Evolutionary conservation across 331 rosid genomes (phyloP).

Genomic region (Acacia pycnantha): DNA sequence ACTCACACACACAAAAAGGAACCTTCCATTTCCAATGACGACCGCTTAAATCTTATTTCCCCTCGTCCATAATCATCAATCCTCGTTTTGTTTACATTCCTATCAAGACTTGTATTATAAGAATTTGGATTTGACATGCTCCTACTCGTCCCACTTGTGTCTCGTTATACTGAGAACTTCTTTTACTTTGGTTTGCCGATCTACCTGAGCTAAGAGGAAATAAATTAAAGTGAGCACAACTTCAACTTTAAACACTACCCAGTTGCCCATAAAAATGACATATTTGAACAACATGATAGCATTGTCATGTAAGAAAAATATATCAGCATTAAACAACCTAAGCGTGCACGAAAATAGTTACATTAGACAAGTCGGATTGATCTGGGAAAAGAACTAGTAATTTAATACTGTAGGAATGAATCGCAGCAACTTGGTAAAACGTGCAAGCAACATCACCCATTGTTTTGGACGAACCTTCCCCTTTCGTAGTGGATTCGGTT

Average conservation of each 20-base stretch:
- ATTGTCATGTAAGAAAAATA: neutral
- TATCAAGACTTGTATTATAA: neutral
- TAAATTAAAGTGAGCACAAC: neutral
- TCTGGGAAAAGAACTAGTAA: neutral
- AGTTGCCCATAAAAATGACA: neutral
- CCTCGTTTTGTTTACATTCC: neutral
- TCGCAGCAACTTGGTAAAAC: neutral
- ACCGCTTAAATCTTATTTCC: neutral
- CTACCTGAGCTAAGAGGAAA: neutral
- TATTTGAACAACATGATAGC: neutral
- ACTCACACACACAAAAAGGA: conserved; percentile 40
- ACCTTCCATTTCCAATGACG: conserved; percentile 33
- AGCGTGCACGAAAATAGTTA: neutral
- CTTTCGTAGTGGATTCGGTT: neutral
- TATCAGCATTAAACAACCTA: neutral
- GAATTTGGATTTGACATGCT: neutral
- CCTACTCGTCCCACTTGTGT: neutral
- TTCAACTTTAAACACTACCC: neutral
- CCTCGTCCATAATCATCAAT: neutral
- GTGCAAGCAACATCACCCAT: neutral
- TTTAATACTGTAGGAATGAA: neutral
- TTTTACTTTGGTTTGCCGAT: neutral
- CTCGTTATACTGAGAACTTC: neutral
- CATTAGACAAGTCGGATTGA: neutral
- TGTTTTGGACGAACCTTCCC: neutral